Evolutionary conservation across 176 grass and related monocot species (phyloP), one percentile per base, ranked within the genome.

Genomic region (Eragrostis nindensis): DNA sequence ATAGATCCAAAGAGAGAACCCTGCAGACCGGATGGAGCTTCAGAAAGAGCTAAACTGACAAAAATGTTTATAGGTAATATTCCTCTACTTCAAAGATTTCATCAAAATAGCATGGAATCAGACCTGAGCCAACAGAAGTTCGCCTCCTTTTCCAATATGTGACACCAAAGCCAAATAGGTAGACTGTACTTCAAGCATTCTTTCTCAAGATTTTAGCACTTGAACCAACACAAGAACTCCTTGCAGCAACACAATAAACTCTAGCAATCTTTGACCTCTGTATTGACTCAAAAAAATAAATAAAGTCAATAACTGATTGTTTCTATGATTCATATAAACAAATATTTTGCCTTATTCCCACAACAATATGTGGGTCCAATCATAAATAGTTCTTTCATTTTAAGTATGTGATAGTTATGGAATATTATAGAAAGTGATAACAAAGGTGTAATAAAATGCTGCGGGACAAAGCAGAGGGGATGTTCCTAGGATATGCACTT

Each of bases 51-150:
- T 59, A 66, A 26, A 71, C n/a, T 79, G 44, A 88, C 75, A 49
- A 87, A 83, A 87, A 47, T 22, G 29, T 88, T 88, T 68, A 66
- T 73, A 88, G 86, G 86, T 88, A 87, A 81, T 70, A 38, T 81
- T 21, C 44, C 46, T 61, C 10, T 63, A 46, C 43, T 78, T 25
- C 12, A 73, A 45, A 72, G 6, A 62, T 11, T 70, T 82, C 52
- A 26, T 13, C 27, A 48, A 26, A 66, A 83, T 66, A 77, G 8
- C 56, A 46, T 59, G 52, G 43, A 77, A 63, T 41, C 32, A 41
- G 7, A 4, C 30, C 46, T 52, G 40, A 46, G 32, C 32, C 1
- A 36, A 36, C 32, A 5, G 45, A 62, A 62, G 8, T 11, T 49
- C 30, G 10, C 19, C 19, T 30, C 7, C 8, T 12, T 18, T 70